Percentiles rank a stretch among this genome's conserved stretches.
These are phyloP conservation scores for Nicotiana benthamiana DNA, from an alignment of 257 asterid species.

Conservation along the genomic window DNA sequence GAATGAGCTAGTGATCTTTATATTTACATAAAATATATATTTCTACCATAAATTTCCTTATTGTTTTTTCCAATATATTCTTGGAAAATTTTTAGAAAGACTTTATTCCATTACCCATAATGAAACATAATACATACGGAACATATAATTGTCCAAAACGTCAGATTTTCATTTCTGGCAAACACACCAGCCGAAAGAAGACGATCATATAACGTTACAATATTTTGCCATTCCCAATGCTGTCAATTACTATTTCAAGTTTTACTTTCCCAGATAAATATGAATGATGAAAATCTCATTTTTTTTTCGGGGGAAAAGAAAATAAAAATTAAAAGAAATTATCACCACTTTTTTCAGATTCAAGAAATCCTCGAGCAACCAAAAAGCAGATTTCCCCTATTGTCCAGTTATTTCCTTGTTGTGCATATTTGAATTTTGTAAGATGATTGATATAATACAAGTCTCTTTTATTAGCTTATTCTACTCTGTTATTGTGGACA, in stretches of 20 bases:
- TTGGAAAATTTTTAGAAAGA: no score
- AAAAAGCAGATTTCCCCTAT: background rate
- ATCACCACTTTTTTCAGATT: background rate
- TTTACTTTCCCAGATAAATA: background rate
- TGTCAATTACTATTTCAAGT: background rate
- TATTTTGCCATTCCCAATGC: background rate
- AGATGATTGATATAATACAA: background rate
- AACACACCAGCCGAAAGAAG: background rate
- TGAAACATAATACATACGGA: background rate
- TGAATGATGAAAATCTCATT: background rate
- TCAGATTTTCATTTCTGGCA: background rate
- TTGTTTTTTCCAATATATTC: no score
- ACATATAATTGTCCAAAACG: background rate
- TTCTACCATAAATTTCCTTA: no score
- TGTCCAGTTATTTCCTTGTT: background rate
- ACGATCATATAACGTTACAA: background rate
- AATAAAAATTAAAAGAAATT: background rate
- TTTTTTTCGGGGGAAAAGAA: background rate
- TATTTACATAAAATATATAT: no score
- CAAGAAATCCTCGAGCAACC: conserved; percentile 2
- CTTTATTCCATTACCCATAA: no score
- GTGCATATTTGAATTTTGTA: background rate
- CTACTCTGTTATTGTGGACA: background rate
- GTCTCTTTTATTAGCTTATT: background rate
- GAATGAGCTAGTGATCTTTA: no score